Evolutionary conservation across 257 asterid species (phyloP), one percentile per base, ranked within the genome.

Genomic region (Scutellaria baicalensis): DNA sequence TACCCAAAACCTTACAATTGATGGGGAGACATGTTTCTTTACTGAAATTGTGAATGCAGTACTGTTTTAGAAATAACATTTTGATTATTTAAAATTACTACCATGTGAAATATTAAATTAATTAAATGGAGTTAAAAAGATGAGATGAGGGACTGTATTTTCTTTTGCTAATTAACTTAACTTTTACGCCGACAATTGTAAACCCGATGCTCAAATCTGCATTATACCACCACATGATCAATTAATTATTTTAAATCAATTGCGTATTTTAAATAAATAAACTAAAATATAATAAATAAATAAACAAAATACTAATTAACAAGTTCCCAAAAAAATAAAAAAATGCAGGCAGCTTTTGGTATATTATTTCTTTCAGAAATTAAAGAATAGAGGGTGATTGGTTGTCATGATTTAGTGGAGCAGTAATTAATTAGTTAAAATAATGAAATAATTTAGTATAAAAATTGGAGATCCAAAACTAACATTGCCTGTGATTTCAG

Each of bases 341-440:
- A 59, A 23, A 38, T 23, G 64, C 59, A 14, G 74, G 64, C 64
- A 10, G 47, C 45, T 57, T 39, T 65, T 8, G 16, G 20, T 43
- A 31, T 54, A 47, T 9, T 17, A 5, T 3, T 31, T 6, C 10
- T 23, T 31, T 57, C 42, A 49, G 18, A 23, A 47, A 18, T 31
- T 31, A 59, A 66, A 3, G n/a, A 42, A 67, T 35, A 23, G 31
- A 27, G 0, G 21, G 49, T 49, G 68, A 48, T 70, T 75, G 48
- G 83, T 66, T 60, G 69, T 70, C 71, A 52, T 27, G 3, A 27
- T 54, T 51, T 52, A 74, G 72, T 70, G 76, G 38, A 70, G 64
- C 36, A 65, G 80, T 48, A 47, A 27, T 27, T 27, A 27, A 27
- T 27, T 27, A 27, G n/a, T 49, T 17, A 18, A 31, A 66, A 20